A percentile compares a stretch with the other conserved stretches of the same genome.
Evolutionary conservation across 116 monocot species (phyloP).

Genomic region (Cymodocea nodosa): DNA sequence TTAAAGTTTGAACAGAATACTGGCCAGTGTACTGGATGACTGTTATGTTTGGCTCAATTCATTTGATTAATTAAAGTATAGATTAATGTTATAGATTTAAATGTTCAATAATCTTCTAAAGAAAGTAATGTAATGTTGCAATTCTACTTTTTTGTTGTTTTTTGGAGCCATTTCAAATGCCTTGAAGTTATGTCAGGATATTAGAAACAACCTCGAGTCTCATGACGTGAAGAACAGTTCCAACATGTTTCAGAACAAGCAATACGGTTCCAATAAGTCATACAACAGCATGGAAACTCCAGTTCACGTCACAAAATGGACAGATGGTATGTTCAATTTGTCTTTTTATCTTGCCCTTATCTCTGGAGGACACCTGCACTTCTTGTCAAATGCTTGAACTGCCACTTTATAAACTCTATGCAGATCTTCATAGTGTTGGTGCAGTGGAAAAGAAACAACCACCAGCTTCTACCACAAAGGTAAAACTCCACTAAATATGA

Average conservation of each 20-base stretch:
- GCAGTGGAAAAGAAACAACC: background rate
- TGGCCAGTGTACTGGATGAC: too few species aligned
- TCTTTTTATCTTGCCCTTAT: background rate
- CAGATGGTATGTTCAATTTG: background rate
- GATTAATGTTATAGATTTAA: too few species aligned
- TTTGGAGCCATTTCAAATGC: too few species aligned
- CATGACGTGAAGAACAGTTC: too few species aligned
- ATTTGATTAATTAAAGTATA: too few species aligned
- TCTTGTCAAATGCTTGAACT: background rate
- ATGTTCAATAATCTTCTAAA: too few species aligned
- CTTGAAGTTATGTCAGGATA: too few species aligned
- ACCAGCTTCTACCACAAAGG: background rate
- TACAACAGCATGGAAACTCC: slow-evolving; percentile 3
- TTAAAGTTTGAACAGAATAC: too few species aligned
- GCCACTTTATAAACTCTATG: background rate
- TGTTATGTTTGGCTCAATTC: too few species aligned
- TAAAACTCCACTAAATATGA: background rate
- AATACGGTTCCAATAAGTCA: background rate
- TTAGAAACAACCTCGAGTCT: too few species aligned
- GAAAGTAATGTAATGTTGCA: too few species aligned
- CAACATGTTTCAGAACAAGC: background rate
- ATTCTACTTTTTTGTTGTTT: too few species aligned
- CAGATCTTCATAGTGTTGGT: background rate
- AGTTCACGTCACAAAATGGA: background rate
- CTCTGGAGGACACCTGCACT: background rate